Percentiles rank a stretch among this genome's conserved stretches.
Conservation (phyloP, 2,329 filamentous ascomycete species). For the Cladophialophora bantiana region DNA sequence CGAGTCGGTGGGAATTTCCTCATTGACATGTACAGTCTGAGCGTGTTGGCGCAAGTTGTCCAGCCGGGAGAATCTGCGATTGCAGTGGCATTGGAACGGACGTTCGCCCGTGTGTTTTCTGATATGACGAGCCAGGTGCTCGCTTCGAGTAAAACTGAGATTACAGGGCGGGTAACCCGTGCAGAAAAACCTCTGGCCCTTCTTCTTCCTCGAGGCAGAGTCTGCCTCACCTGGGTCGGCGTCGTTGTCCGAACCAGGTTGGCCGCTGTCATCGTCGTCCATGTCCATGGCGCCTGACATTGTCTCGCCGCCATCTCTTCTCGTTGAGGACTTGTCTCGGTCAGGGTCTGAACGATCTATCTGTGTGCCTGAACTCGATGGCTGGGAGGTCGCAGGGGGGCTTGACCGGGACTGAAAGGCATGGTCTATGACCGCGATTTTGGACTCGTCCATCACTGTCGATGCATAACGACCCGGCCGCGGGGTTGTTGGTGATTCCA, state of each 20-base stretch:
- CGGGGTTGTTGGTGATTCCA: slow-evolving; percentile 39
- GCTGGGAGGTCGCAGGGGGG: slow-evolving; percentile 17
- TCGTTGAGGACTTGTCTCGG: slow-evolving; percentile 7
- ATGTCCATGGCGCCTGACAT: slow-evolving; percentile 36
- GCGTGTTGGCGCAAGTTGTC: slow-evolving; percentile 97
- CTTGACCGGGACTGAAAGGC: slow-evolving; percentile 4
- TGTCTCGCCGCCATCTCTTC: slow-evolving; percentile 17
- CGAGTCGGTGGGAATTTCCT: slow-evolving; percentile 93
- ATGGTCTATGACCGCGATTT: slow-evolving; percentile 11
- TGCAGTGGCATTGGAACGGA: slow-evolving; percentile 96
- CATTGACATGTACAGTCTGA: slow-evolving; percentile 96
- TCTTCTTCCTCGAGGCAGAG: slow-evolving; percentile 91
- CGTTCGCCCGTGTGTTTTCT: slow-evolving; percentile 97
- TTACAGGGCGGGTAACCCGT: slow-evolving; percentile 93
- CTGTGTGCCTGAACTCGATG: slow-evolving; percentile 18
- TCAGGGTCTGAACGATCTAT: neutral
- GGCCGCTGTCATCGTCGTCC: slow-evolving; percentile 64
- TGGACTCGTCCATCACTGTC: slow-evolving; percentile 16
- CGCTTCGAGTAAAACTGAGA: slow-evolving; percentile 92
- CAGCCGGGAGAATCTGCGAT: slow-evolving; percentile 86
- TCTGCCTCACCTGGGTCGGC: slow-evolving; percentile 67
- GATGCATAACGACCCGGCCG: slow-evolving; percentile 29
- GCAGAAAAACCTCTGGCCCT: slow-evolving; percentile 94
- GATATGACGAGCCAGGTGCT: slow-evolving; percentile 94
- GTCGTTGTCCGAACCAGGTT: slow-evolving; percentile 68